Conservation (phyloP, 2,329 filamentous ascomycete species). For the Alternaria sp. region DNA sequence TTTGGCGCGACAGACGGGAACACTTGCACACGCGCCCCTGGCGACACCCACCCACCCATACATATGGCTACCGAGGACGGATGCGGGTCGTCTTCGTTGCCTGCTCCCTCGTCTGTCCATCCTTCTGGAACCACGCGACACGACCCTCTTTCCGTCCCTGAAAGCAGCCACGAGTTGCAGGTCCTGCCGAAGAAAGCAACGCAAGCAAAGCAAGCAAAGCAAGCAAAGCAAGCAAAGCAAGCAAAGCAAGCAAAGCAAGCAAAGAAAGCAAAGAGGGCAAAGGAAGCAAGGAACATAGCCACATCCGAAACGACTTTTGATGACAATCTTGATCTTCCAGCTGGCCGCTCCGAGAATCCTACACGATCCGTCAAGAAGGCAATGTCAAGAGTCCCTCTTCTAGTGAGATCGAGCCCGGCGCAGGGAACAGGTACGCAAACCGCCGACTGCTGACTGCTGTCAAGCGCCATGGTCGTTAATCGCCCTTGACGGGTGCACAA, state of each 20-base stretch:
- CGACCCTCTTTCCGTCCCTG: conserved; percentile 26
- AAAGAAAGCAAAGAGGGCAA: conserved; percentile 33
- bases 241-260: too few relatives aligned
- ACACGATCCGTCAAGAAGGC: conserved; percentile 30
- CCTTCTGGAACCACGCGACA: conserved; percentile 34
- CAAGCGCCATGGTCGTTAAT: conserved; percentile 10
- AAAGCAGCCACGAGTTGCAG: conserved; percentile 47
- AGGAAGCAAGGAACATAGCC: conserved; percentile 41
- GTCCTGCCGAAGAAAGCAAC: conserved; percentile 39
- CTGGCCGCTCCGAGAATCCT: conserved; percentile 25
- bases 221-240: too few relatives aligned
- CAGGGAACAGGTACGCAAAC: conserved; percentile 59
- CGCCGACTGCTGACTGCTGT: conserved; percentile 14
- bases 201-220: conserved; percentile 30
- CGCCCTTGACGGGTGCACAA: conserved; percentile 14
- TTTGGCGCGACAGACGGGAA: conserved; percentile 34
- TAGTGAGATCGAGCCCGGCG: conserved; percentile 67
- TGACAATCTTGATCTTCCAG: conserved; percentile 38
- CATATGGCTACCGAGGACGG: conserved; percentile 36
- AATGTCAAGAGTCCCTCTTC: conserved; percentile 64
- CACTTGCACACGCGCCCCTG: conserved; percentile 32
- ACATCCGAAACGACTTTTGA: conserved; percentile 37
- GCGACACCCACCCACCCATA: conserved; percentile 27
- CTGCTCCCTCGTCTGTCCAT: conserved; percentile 32
- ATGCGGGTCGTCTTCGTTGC: conserved; percentile 23